Evolutionary conservation across 164 flowering plant genomes (phyloP).

Genomic region (Akebia trifoliata): DNA sequence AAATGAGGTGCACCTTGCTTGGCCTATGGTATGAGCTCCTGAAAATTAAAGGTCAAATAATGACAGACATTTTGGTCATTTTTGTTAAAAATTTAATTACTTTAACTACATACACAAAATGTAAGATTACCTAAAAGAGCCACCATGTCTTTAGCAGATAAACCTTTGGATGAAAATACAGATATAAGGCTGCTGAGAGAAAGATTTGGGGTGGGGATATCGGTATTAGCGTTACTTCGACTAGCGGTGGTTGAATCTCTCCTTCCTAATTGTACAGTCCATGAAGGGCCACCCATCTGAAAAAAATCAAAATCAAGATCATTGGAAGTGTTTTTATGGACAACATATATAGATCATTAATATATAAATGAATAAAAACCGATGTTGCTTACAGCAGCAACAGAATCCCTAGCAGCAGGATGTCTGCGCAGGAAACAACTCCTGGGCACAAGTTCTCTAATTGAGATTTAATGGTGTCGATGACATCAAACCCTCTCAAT

Average conservation of each 20-base stretch:
- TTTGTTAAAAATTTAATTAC: too few relatives aligned
- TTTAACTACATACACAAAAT: too few relatives aligned
- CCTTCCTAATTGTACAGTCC: constrained; percentile 36
- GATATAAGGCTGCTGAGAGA: constrained; percentile 25
- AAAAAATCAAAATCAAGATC: not conserved
- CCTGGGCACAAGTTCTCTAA: constrained; percentile 33
- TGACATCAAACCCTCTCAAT: constrained; percentile 41
- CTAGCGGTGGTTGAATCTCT: constrained; percentile 42
- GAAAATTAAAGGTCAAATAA: too few relatives aligned
- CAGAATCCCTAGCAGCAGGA: constrained; percentile 42
- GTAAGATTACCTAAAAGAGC: constrained; percentile 32
- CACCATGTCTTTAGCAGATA: constrained; percentile 33
- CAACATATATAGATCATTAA: not conserved
- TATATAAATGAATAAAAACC: too few relatives aligned
- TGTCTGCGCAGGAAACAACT: constrained; percentile 54
- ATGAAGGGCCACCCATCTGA: constrained; percentile 37
- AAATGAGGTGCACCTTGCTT: constrained; percentile 24
- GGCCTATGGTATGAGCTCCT: constrained; percentile 29
- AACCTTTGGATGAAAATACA: constrained; percentile 26
- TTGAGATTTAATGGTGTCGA: constrained; percentile 36
- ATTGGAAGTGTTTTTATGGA: not conserved
- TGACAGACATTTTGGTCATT: too few relatives aligned
- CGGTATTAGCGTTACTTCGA: constrained; percentile 26
- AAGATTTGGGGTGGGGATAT: constrained; percentile 28
- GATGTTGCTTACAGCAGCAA: constrained; percentile 23